Base-by-base conservation (phyloP, 116 monocot genomes). In the Trichopus zeylanicus region DNA sequence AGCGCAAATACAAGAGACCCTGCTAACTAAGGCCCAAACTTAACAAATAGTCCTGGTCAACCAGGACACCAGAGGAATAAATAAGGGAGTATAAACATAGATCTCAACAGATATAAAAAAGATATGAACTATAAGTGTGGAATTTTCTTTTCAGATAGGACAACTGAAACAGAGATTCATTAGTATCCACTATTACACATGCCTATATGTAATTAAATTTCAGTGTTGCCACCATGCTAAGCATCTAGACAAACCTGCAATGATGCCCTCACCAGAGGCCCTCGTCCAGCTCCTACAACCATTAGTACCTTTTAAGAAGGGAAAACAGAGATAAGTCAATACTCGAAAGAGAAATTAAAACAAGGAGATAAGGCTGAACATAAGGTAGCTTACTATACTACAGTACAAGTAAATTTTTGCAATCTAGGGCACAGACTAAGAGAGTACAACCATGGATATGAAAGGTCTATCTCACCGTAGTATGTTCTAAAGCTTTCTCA, bases 241-340 rank as follows among this genome's bases (percentile, higher is more conserved):
- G 42, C 12, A 47, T 18, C 10, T 19, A 0, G 20, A 16, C 29
- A 38, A 51, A 97, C 97, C 97, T 97, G 97, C 67, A 97, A 79
- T 31, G 97, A 97, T 56, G 91, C 97, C 55, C 91, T 83, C 13
- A 97, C 91, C 52, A 97, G 67, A 42, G 97, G 97, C 47, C 97
- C 97, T 38, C 97, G 69, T 79, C 97, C 97, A 23, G 97, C 97
- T 76, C 97, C 97, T 42, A 97, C 97, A 79, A 97, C 97, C 97
- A 97, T 97, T 29, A 97, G 56, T 26, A 97, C 97, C 97, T 97
- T 61, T 69, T 61, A 47, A 16, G 53, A 57, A 63, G 18, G 60
- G 58, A 1, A 61, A 53, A 53, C 35, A 9, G 64, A 30, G 10
- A 24, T 10, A 6, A 18, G 31, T 19, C 16, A 22, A 20, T 13